Evolutionary conservation across 108 stramenopile species (phyloP), one percentile per base, ranked within the genome.

Genomic region (Schizochytrium sp.): DNA sequence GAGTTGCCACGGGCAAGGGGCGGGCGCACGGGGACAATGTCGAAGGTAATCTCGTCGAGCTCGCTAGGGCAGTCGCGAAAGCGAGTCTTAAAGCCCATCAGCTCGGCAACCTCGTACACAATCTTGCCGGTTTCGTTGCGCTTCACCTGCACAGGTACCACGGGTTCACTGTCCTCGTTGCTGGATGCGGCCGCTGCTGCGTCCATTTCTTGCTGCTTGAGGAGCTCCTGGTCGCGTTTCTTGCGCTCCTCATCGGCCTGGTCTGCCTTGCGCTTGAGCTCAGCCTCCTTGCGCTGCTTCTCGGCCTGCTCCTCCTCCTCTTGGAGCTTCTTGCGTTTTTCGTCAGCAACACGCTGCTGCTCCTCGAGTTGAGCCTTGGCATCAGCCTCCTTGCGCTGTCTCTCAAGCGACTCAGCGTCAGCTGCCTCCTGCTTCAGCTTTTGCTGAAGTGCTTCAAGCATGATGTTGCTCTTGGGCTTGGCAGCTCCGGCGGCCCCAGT

Each of bases 331-430:
- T 83, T 83, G 50, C 53, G 46, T 40, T 83, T 83, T 2, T 83
- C 73, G 50, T 83, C 73, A 28, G 73, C 73, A 40, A 83, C 50
- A 40, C 73, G 73, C 2, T 83, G 73, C 73, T 83, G 73, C 73
- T 83, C 73, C 53, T 83, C 73, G 10, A 83, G 73, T 53, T 83
- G 73, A 40, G 73, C 73, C 73, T 83, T 83, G 53, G 73, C 73
- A 46, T 83, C 73, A 40, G 73, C 73, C 73, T 83, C 73, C 73
- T 83, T 83, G 46, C 73, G 46, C 73, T 83, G 73, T 19, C 73
- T 17, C 28, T 83, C 73, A n/a, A 40, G 50, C 50, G n/a, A 8
- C 19, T 28, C n/a, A n/a, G 50, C 73, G 19, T 83, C 73, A n/a
- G 73, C 73, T 4, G 73, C 73, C 53, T 83, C 73, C n/a, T 83